These are phyloP conservation scores for Rhizoclosmatium globosum DNA, from an alignment of 192 early-diverging fungal genomes.

Conservation along the genomic window DNA sequence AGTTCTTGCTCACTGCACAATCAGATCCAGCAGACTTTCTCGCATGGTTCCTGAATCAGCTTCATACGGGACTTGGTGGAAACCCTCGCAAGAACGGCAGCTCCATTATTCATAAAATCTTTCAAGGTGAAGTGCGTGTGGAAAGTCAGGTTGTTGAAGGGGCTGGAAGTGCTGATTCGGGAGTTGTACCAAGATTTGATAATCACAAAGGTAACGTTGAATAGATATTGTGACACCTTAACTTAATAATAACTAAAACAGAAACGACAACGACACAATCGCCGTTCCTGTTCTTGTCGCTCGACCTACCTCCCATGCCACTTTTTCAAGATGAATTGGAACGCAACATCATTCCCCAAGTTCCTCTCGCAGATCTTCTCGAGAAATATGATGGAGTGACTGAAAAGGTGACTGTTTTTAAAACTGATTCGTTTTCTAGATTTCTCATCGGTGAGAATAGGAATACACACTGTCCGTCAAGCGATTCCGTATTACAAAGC, in stretches of 20 bases:
- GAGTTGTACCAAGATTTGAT: conserved; percentile 30
- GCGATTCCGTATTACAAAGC: conserved; percentile 74
- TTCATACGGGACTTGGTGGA: conserved; percentile 88
- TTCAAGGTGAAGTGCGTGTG: conserved; percentile 86
- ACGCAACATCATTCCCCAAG: conserved; percentile 91
- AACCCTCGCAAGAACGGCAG: conserved; percentile 66
- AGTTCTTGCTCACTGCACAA: conserved; percentile 81
- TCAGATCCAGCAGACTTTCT: conserved; percentile 88
- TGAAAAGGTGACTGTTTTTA: conserved; percentile 55
- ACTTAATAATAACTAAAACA: too few relatives aligned
- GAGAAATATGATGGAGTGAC: conserved; percentile 85
- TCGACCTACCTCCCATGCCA: conserved; percentile 92
- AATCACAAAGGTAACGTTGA: conserved; percentile 26
- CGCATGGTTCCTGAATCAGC: conserved; percentile 89
- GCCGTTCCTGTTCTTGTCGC: conserved; percentile 86
- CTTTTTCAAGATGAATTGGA: conserved; percentile 88
- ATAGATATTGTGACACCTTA: too few relatives aligned
- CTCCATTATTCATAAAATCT: conserved; percentile 82
- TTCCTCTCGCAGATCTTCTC: conserved; percentile 82
- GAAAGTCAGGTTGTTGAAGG: conserved; percentile 59
- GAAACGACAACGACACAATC: conserved; percentile 60
- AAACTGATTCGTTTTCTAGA: background rate
- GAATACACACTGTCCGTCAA: conserved; percentile 50
- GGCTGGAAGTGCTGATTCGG: conserved; percentile 30
- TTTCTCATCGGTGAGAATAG: too few relatives aligned